phyloP scores from a whole-genome alignment of 2,329 filamentous ascomycete species.

The Diaporthe caulivora region DNA sequence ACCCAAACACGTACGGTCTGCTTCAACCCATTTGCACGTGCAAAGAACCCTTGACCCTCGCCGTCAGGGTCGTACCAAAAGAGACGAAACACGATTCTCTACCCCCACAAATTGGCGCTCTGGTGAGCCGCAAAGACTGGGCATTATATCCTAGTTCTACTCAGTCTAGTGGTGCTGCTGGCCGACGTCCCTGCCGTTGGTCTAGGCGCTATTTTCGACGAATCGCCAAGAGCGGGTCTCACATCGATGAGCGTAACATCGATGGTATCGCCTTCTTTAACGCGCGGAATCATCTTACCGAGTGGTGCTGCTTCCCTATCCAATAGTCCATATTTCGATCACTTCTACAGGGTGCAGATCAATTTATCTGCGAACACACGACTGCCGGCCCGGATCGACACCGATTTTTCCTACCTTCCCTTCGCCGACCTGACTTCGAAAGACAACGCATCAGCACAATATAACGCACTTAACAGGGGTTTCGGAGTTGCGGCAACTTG shows the following conservation, averaged over 20 bases:
- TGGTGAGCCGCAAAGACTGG: slow-evolving; percentile 57
- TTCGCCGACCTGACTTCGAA: slow-evolving; percentile 44
- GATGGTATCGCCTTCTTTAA: slow-evolving; percentile 39
- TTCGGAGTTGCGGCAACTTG: slow-evolving; percentile 43
- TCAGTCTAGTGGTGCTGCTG: slow-evolving; percentile 62
- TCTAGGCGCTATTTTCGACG: slow-evolving; percentile 63
- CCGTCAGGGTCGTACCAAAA: too few species aligned
- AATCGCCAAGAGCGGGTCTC: slow-evolving; percentile 40
- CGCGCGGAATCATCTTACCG: slow-evolving; percentile 40
- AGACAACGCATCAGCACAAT: slow-evolving; percentile 23
- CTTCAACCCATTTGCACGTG: too few species aligned
- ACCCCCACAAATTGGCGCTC: slow-evolving; percentile 66
- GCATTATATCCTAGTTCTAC: slow-evolving; percentile 59
- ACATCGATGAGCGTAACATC: slow-evolving; percentile 41
- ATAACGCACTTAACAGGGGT: slow-evolving; percentile 43
- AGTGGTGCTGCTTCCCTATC: neutral
- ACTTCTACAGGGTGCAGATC: slow-evolving; percentile 54
- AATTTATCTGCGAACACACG: slow-evolving; percentile 58
- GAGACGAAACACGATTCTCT: slow-evolving; percentile 64
- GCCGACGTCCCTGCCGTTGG: slow-evolving; percentile 67
- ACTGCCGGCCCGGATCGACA: slow-evolving; percentile 64
- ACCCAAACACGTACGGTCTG: too few species aligned
- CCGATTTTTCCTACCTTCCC: slow-evolving; percentile 60
- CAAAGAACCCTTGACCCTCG: too few species aligned
- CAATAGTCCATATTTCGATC: slow-evolving; percentile 43